phyloP scores from a whole-genome alignment of 2,329 filamentous ascomycete species.

The Pyrenochaeta sp. region DNA sequence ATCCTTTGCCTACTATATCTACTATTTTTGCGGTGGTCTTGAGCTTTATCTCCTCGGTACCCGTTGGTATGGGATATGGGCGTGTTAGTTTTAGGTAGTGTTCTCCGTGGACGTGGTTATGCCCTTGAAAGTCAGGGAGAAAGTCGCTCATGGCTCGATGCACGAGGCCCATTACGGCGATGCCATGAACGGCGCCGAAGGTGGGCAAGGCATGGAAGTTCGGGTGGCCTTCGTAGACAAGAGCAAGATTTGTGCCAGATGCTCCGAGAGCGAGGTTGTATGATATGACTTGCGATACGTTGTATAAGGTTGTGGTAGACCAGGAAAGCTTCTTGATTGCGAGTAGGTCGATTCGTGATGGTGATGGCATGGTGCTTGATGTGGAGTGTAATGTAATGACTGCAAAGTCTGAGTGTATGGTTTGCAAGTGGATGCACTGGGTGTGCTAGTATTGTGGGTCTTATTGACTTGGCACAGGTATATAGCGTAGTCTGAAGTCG shows the following conservation, averaged over 20 bases:
- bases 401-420: not conserved
- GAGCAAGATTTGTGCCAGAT: slow-evolving; percentile 10
- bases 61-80: slow-evolving; percentile 14
- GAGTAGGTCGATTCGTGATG: slow-evolving; percentile 13
- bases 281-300: slow-evolving; percentile 16
- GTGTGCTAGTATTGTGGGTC: not conserved
- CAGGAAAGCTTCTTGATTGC: slow-evolving; percentile 14
- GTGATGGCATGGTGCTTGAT: not conserved
- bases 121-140: slow-evolving; percentile 18
- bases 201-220: slow-evolving; percentile 19
- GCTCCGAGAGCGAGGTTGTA: slow-evolving; percentile 24
- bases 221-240: slow-evolving; percentile 16
- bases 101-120: slow-evolving; percentile 22
- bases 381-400: not conserved
- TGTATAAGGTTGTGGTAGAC: slow-evolving; percentile 17
- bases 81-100: slow-evolving; percentile 12
- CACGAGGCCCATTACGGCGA: slow-evolving; percentile 20
- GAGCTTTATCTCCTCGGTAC: slow-evolving; percentile 3
- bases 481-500: not conserved
- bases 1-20: slow-evolving; percentile 11
- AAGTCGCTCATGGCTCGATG: slow-evolving; percentile 16
- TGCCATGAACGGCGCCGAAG: slow-evolving; percentile 16
- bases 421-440: not conserved
- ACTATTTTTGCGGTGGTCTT: slow-evolving; percentile 17
- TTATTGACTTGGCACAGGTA: not conserved